Conservation (phyloP, 176 grass and related monocot species). For the Hsuehochloa calcarea region DNA sequence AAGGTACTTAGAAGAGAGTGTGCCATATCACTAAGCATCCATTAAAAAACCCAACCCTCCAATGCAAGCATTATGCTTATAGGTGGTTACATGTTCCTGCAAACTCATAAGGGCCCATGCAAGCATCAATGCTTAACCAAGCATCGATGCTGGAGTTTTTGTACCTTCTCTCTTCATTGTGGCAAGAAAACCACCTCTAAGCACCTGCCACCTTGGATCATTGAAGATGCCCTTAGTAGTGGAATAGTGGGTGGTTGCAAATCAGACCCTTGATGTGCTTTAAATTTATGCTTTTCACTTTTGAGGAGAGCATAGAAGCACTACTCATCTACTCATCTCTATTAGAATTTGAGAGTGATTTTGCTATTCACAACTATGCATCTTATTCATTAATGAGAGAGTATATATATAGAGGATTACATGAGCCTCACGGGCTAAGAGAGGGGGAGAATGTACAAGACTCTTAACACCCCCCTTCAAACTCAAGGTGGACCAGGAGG, state of each 20-base stretch:
- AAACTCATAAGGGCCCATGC: not conserved
- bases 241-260: not conserved
- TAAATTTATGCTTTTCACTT: not conserved
- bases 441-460: too few relatives aligned
- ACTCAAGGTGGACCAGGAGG: too few relatives aligned
- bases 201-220: not conserved
- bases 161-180: not conserved
- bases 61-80: not conserved
- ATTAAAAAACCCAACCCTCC: not conserved
- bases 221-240: not conserved
- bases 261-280: not conserved
- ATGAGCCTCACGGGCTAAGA: too few relatives aligned
- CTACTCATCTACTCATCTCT: not conserved
- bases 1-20: too few relatives aligned
- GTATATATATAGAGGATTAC: too few relatives aligned
- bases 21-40: too few relatives aligned
- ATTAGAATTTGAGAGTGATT: too few relatives aligned
- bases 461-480: too few relatives aligned
- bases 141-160: not conserved
- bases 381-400: too few relatives aligned
- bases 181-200: not conserved
- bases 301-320: not conserved
- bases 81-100: conserved; percentile 5
- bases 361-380: too few relatives aligned
- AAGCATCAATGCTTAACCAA: not conserved